A percentile compares a stretch with the other conserved stretches of the same genome.
Conservation (phyloP, 148 eudicot genomes). For the Pouteria glomerata region DNA sequence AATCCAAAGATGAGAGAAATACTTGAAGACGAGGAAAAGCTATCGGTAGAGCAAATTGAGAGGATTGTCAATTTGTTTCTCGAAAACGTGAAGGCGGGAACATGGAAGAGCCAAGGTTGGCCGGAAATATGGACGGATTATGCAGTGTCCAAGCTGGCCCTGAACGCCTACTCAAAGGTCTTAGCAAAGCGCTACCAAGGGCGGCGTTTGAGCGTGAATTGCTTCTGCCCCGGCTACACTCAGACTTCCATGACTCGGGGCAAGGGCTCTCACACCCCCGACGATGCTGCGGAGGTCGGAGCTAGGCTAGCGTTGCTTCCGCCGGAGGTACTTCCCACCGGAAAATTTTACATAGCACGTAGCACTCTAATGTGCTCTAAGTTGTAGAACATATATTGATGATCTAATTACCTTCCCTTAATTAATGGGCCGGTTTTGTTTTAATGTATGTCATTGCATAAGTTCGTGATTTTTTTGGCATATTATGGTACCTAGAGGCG, state of each 20-base stretch:
- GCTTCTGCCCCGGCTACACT: constrained; percentile 89
- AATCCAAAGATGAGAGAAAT: constrained; percentile 37
- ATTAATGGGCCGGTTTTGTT: too few species aligned
- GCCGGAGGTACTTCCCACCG: constrained; percentile 47
- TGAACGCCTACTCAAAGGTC: constrained; percentile 73
- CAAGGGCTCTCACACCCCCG: constrained; percentile 59
- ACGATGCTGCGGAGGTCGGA: constrained; percentile 53
- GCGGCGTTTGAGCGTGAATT: constrained; percentile 50
- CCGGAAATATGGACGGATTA: constrained; percentile 89
- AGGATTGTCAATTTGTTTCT: constrained; percentile 43
- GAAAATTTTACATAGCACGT: constrained; percentile 49
- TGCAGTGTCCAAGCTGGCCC: constrained; percentile 75
- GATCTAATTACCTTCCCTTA: too few species aligned
- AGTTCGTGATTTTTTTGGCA: too few species aligned
- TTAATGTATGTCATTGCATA: too few species aligned
- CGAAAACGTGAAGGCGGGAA: constrained; percentile 46
- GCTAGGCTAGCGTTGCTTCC: constrained; percentile 53
- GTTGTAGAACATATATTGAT: constrained; percentile 22
- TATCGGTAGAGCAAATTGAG: constrained; percentile 46
- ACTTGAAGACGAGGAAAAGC: constrained; percentile 53
- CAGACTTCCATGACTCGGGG: constrained; percentile 85
- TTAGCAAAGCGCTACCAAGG: constrained; percentile 48
- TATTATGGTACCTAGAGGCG: too few species aligned
- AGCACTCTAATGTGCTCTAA: constrained; percentile 32
- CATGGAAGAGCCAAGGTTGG: constrained; percentile 74